phyloP scores from a whole-genome alignment of 2,329 filamentous ascomycete genomes.

The Stachybotrys chartarum region DNA sequence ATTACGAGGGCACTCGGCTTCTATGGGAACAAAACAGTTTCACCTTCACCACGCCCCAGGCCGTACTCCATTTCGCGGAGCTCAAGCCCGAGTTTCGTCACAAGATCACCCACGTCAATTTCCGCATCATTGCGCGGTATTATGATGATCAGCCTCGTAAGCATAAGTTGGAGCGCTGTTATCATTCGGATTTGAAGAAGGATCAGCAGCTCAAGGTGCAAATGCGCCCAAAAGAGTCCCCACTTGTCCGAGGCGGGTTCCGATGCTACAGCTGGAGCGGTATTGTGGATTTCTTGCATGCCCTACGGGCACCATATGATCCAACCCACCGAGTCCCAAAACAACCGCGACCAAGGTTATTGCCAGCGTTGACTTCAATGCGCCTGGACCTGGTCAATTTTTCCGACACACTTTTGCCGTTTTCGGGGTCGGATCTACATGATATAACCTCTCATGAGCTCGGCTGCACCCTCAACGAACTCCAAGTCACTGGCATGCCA shows the following conservation, averaged over 20 bases:
- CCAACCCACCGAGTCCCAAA: slow-evolving; percentile 28
- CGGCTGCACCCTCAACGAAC: slow-evolving; percentile 44
- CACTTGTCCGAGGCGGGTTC: slow-evolving; percentile 42
- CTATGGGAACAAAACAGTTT: slow-evolving; percentile 48
- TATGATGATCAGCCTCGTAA: slow-evolving; percentile 43
- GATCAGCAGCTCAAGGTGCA: slow-evolving; percentile 34
- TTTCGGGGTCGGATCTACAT: slow-evolving; percentile 40
- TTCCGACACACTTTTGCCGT: slow-evolving; percentile 35
- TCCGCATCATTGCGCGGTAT: slow-evolving; percentile 48
- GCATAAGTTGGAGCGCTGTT: slow-evolving; percentile 32
- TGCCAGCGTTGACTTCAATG: slow-evolving; percentile 39
- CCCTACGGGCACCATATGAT: slow-evolving; percentile 43
- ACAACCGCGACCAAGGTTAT: slow-evolving; percentile 31
- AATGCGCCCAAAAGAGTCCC: slow-evolving; percentile 35
- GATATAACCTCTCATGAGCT: slow-evolving; percentile 47
- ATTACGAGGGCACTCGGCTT: slow-evolving; percentile 39
- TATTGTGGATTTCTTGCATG: slow-evolving; percentile 43
- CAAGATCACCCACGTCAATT: slow-evolving; percentile 36
- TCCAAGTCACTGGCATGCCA: slow-evolving; percentile 45
- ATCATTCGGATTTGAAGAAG: slow-evolving; percentile 36
- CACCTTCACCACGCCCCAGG: slow-evolving; percentile 44
- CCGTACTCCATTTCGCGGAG: slow-evolving; percentile 41
- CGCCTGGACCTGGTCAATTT: slow-evolving; percentile 51
- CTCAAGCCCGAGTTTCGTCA: slow-evolving; percentile 34
- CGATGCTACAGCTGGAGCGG: slow-evolving; percentile 49